These are phyloP conservation scores for Epichloe brachyelytri DNA, from an alignment of 2,329 filamentous ascomycete species.

Conservation along the genomic window DNA sequence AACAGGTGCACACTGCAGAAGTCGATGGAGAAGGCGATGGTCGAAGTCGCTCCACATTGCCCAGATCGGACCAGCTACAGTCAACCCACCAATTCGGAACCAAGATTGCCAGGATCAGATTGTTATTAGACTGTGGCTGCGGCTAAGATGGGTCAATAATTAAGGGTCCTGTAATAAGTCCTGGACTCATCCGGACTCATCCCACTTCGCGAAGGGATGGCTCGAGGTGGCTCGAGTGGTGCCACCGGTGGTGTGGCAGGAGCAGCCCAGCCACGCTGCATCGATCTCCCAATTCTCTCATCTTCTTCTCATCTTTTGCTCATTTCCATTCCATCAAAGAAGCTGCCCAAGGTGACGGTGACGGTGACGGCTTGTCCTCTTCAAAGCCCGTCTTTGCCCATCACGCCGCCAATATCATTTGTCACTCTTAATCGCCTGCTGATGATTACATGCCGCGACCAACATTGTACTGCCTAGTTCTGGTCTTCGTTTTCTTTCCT, in stretches of 20 bases:
- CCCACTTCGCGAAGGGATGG: neutral
- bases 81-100: neutral
- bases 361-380: no score
- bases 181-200: no score
- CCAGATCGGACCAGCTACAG: conserved; percentile 3
- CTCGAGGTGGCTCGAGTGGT: no score
- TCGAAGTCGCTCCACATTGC: conserved; percentile 1
- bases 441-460: neutral
- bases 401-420: neutral
- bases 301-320: no score
- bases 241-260: no score
- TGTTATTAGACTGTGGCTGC: neutral
- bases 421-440: neutral
- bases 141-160: neutral
- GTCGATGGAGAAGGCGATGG: conserved; percentile 1
- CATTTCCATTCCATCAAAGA: no score
- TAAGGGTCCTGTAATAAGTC: neutral
- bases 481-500: neutral
- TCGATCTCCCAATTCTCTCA: no score
- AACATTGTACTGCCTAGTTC: neutral
- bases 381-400: no score
- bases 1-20: neutral
- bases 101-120: neutral
- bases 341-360: no score
- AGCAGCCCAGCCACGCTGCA: no score